Conservation (phyloP, 768 basidiomycete species). For the Leccinellum luteum region DNA sequence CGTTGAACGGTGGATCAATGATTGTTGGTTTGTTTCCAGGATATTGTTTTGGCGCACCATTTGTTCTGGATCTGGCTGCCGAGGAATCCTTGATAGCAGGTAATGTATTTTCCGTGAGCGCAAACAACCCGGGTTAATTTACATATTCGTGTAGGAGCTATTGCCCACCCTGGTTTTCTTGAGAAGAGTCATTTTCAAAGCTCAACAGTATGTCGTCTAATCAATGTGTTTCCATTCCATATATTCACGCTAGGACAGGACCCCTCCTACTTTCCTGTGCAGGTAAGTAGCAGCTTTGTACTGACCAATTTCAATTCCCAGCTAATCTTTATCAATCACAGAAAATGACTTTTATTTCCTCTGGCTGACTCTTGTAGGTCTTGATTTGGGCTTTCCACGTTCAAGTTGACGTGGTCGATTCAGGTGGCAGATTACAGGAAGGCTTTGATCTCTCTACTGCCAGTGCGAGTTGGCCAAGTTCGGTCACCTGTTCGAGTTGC, state of each 20-base stretch:
- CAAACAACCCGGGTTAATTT: background rate
- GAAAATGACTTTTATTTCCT: conserved; percentile 51
- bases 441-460: conserved; percentile 91
- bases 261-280: conserved; percentile 28
- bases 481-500: conserved; percentile 92
- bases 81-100: conserved; percentile 46
- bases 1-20: background rate
- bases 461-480: conserved; percentile 94
- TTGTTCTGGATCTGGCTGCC: conserved; percentile 43
- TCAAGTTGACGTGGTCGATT: no score
- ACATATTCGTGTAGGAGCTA: conserved; percentile 34
- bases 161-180: conserved; percentile 52
- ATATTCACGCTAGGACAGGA: conserved; percentile 7
- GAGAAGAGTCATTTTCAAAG: conserved; percentile 52
- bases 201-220: conserved; percentile 39
- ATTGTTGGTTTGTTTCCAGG: conserved; percentile 30
- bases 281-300: conserved; percentile 8
- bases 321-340: conserved; percentile 13
- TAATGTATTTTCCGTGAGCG: conserved; percentile 16
- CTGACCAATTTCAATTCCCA: background rate
- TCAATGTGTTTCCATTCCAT: background rate
- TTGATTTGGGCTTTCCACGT: no score
- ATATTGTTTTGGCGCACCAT: conserved; percentile 57
- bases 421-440: no score
- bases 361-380: no score